Evolutionary conservation across 495 filamentous ascomycete genomes (phyloP).

Genomic region (Aspergillus conjunctus): DNA sequence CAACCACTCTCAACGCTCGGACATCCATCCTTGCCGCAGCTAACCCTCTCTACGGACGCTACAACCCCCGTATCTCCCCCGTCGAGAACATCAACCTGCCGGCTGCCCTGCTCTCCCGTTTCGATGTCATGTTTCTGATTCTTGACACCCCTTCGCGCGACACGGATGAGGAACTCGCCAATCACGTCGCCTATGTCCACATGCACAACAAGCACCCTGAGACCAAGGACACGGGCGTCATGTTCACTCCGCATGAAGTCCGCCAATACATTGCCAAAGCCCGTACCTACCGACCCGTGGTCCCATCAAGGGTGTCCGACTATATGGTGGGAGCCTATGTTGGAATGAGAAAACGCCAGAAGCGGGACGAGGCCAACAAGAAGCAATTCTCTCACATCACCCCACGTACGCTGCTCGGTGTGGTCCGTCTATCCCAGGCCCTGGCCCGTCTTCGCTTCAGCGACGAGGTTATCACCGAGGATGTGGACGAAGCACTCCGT

Average conservation of each 20-base stretch:
- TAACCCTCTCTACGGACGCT: slow-evolving; percentile 95
- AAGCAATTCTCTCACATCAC: slow-evolving; percentile 92
- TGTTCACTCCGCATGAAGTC: slow-evolving; percentile 89
- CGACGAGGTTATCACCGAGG: slow-evolving; percentile 79
- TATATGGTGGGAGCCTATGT: slow-evolving; percentile 98
- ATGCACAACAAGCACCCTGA: slow-evolving; percentile 97
- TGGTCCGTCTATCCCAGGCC: slow-evolving; percentile 90
- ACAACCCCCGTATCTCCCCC: slow-evolving; percentile 94
- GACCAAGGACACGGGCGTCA: slow-evolving; percentile 59
- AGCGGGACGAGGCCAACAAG: slow-evolving; percentile 82
- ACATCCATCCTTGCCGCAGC: slow-evolving; percentile 97
- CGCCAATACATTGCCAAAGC: slow-evolving; percentile 94
- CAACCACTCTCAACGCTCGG: slow-evolving; percentile 90
- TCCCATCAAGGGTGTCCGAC: slow-evolving; percentile 81
- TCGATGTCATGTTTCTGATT: slow-evolving; percentile 95
- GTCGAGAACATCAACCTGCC: slow-evolving; percentile 99
- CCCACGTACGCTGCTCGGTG: slow-evolving; percentile 87
- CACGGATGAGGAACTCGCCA: slow-evolving; percentile 87
- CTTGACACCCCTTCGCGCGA: slow-evolving; percentile 90
- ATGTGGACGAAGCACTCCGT: slow-evolving; percentile 92
- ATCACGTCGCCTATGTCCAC: slow-evolving; percentile 94
- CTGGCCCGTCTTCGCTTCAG: slow-evolving; percentile 91
- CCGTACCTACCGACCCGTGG: slow-evolving; percentile 80
- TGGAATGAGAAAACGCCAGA: slow-evolving; percentile 82
- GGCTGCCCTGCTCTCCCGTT: slow-evolving; percentile 91